These are phyloP conservation scores for Botryotinia convoluta DNA, from an alignment of 2,329 filamentous ascomycete genomes.

Conservation along the genomic window DNA sequence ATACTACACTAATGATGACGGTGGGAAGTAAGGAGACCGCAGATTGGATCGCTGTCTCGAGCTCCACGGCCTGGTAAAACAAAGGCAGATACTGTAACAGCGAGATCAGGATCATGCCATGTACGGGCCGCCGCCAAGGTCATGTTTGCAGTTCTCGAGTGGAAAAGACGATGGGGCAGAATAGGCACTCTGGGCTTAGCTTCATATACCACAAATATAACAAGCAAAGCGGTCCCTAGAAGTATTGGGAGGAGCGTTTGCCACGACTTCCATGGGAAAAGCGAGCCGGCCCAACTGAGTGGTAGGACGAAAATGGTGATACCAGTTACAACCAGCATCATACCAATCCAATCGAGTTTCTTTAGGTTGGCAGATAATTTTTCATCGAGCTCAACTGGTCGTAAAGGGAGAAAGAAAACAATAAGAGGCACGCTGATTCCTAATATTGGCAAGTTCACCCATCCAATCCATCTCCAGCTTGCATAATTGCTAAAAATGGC, in stretches of 20 bases:
- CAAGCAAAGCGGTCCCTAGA: slow-evolving; percentile 42
- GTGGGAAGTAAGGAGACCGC: neutral
- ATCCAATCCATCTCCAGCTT: slow-evolving; percentile 50
- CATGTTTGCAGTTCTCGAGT: neutral
- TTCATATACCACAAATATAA: slow-evolving; percentile 50
- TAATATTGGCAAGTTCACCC: slow-evolving; percentile 25
- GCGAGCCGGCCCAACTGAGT: slow-evolving; percentile 58
- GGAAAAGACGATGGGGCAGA: neutral
- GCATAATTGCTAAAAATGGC: slow-evolving; percentile 60
- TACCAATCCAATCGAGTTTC: slow-evolving; percentile 54
- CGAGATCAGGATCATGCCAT: neutral
- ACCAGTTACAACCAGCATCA: slow-evolving; percentile 54
- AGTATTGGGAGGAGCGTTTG: slow-evolving; percentile 58
- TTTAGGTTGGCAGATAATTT: neutral
- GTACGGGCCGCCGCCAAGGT: neutral
- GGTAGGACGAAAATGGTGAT: slow-evolving; percentile 54
- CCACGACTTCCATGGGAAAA: slow-evolving; percentile 59
- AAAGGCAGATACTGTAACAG: slow-evolving; percentile 48
- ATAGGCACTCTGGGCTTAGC: neutral
- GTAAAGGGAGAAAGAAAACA: no score
- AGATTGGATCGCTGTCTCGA: slow-evolving; percentile 16
- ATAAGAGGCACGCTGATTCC: slow-evolving; percentile 3
- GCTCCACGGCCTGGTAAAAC: neutral
- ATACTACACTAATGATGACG: neutral
- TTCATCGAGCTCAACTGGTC: no score